Base-by-base conservation (phyloP, 2,329 filamentous ascomycete species). In the Colletotrichum theobromicola region DNA sequence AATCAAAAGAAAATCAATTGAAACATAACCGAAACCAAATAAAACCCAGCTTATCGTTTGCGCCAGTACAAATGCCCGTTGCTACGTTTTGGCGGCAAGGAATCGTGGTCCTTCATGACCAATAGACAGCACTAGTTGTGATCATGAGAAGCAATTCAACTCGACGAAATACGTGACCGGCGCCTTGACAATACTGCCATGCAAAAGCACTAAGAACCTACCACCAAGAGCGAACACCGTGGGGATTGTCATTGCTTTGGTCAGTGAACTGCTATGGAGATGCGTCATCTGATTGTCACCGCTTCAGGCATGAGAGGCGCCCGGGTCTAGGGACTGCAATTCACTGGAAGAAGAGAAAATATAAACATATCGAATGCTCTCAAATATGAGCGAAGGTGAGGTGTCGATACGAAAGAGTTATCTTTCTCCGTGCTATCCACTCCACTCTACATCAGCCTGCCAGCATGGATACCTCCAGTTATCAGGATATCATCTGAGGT, bases 401-500 rank as follows among this genome's bases (percentile, higher is more conserved):
- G 28, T 28, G 21, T 8, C 13, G 53, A 57, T 57, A n/a, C 53
- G n/a, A n/a, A n/a, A n/a, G n/a, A n/a, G n/a, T n/a, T n/a, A 57
- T 1, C 26, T 57, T 30, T 9, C 3, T 6, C 15, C 53, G 28
- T 57, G 0, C 15, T 57, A 30, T 30, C 9, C 26, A 16, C 16
- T 30, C 24, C 21, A 18, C 16, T 24, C 58, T 35, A 62, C 62
- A 65, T 65, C 28, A 55, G 12, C 18, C 76, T 72, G 5, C 78
- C 75, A 5, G 82, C 81, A 74, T 84, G 81, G 13, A 84, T 80
- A 24, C 83, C 84, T 32, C 84, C 83, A 15, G 82, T 83, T 28
- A 83, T 80, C n/a, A 83, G 66, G 26, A 85, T 79, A 77, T 87
- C 85, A 42, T 81, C 81, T 2, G 80, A 81, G 8, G 84, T 87